Conservation (phyloP, 768 basidiomycete species). For the Leccinum ochraceum region DNA sequence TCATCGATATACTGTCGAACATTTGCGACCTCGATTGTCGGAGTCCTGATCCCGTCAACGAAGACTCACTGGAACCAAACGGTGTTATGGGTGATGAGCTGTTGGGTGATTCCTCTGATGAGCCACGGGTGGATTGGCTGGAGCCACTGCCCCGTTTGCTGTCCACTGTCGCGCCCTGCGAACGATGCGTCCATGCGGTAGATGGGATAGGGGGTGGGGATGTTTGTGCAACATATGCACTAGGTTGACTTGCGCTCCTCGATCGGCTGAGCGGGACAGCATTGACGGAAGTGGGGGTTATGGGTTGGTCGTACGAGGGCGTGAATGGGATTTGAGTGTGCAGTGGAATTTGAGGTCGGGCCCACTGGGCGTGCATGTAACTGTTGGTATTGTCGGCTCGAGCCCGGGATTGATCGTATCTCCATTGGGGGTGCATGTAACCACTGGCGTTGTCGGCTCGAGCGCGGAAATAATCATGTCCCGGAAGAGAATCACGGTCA, state of each 20-base stretch:
- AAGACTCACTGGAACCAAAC: slow-evolving; percentile 87
- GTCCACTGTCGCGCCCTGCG: slow-evolving; percentile 40
- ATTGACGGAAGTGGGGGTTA: slow-evolving; percentile 37
- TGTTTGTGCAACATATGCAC: slow-evolving; percentile 58
- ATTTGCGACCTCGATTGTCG: slow-evolving; percentile 56
- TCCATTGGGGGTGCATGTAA: slow-evolving; percentile 64
- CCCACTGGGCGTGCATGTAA: slow-evolving; percentile 68
- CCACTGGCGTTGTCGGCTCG: slow-evolving; percentile 71
- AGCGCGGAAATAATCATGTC: slow-evolving; percentile 59
- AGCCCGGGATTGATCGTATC: slow-evolving; percentile 62
- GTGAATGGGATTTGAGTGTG: slow-evolving; percentile 63
- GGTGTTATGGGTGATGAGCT: slow-evolving; percentile 87
- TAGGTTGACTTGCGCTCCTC: slow-evolving; percentile 80
- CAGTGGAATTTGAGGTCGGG: slow-evolving; percentile 46
- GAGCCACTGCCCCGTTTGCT: slow-evolving; percentile 83
- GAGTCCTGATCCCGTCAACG: slow-evolving; percentile 57
- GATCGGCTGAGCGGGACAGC: slow-evolving; percentile 49
- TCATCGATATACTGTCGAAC: slow-evolving; percentile 44
- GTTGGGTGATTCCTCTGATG: slow-evolving; percentile 83
- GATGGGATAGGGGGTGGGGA: slow-evolving; percentile 56
- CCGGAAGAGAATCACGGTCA: slow-evolving; percentile 51
- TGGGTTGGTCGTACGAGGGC: slow-evolving; percentile 50
- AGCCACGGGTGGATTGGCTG: slow-evolving; percentile 74
- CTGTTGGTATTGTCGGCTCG: slow-evolving; percentile 73
- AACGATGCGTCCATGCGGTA: slow-evolving; percentile 49